Base-by-base conservation (phyloP, 176 grass and related monocot genomes). In the Triticum turgidum region DNA sequence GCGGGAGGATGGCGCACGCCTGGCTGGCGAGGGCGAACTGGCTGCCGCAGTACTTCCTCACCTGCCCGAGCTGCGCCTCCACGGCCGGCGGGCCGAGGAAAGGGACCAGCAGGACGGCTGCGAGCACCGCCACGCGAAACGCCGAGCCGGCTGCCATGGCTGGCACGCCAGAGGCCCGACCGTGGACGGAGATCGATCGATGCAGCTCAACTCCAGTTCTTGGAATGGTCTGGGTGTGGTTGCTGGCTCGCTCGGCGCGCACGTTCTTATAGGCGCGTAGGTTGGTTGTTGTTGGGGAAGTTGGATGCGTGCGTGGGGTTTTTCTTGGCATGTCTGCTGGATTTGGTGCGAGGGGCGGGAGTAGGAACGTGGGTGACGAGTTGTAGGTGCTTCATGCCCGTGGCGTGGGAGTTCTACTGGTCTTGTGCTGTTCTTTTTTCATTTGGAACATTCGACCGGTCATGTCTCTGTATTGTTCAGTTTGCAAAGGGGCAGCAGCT, bases 1-100 rank as follows among this genome's bases (percentile, higher is more conserved):
- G 92, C 10, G 89, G 89, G 37, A 97, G 58, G 45, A 94, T 81
- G 68, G 89, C 34, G 41, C 95, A 97, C 9, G 95, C 95, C 69
- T 94, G 92, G 87, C 86, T 97, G 34, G 95, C 95, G 17, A 91
- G 82, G 30, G 90, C 82, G 88, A 97, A 89, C 87, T 97, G 95
- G 11, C 82, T 84, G 69, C 89, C 83, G 89, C 95, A 97, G 88
- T 92, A 90, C 10, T 91, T 90, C 69, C 86, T 85, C 37, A 68
- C 89, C 73, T 87, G 84, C 64, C 82, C 80, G 14, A 75, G 86
- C 77, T 89, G 84, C 56, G 85, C 80, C 73, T 76, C 24, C 52
- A 59, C 64, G 2, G 54, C 64, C 41, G 61, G 88, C 34, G 65
- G 20, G 77, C 54, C 11, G 27, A 78, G 42, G 77, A 87, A 87